phyloP scores from a whole-genome alignment of 2,329 filamentous ascomycete species.

The Ceratocystis destructans region DNA sequence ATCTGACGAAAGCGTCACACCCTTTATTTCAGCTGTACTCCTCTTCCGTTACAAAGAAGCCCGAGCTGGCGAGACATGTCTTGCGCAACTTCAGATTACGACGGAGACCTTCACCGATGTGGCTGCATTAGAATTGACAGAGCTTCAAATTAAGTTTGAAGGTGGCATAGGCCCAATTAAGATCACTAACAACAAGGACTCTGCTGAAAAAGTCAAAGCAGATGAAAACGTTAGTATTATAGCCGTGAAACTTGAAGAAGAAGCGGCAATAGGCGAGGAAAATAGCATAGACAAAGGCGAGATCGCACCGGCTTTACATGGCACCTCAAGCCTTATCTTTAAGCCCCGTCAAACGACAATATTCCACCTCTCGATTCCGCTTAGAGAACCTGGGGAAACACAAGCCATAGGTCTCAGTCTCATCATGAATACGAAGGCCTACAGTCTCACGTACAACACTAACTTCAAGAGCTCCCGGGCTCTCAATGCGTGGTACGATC shows the following conservation, averaged over 20 bases:
- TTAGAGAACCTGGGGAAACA: conserved; percentile 72
- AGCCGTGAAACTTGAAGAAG: conserved; percentile 26
- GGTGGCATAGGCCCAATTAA: conserved; percentile 44
- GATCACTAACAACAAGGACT: conserved; percentile 32
- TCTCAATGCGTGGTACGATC: conserved; percentile 38
- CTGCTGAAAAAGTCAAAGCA: conserved; percentile 17
- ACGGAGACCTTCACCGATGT: conserved; percentile 43
- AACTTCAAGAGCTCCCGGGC: conserved; percentile 33
- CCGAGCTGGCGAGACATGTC: conserved; percentile 46
- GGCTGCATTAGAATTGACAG: conserved; percentile 37
- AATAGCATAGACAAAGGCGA: conserved; percentile 22
- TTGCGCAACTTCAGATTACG: conserved; percentile 43
- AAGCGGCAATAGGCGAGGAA: conserved; percentile 24
- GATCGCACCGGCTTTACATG: conserved; percentile 22
- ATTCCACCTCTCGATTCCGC: conserved; percentile 55
- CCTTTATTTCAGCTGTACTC: conserved; percentile 42
- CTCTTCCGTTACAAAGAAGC: conserved; percentile 45
- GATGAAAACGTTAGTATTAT: conserved; percentile 22
- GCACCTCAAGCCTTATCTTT: conserved; percentile 12
- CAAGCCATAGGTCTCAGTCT: conserved; percentile 51
- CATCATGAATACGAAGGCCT: conserved; percentile 48
- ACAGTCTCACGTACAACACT: conserved; percentile 54
- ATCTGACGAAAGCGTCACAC: conserved; percentile 37
- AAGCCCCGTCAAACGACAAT: conserved; percentile 53
- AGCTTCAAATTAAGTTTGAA: conserved; percentile 41